Evolutionary conservation across 2,329 filamentous ascomycete genomes (phyloP).

Genomic region (Colletotrichum sp.): DNA sequence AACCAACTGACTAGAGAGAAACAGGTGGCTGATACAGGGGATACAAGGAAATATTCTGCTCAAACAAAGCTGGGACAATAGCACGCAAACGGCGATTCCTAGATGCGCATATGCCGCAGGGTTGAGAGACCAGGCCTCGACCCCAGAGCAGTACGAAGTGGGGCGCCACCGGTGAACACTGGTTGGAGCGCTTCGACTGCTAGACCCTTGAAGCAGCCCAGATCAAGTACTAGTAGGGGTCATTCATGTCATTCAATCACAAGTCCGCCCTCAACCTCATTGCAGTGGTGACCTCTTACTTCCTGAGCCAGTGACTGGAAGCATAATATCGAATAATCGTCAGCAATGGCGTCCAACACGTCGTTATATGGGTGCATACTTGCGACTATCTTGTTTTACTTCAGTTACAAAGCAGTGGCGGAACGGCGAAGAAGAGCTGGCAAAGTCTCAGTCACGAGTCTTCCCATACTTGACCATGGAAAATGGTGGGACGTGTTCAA

Average conservation of each 20-base stretch:
- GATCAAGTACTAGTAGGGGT: background rate
- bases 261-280: background rate
- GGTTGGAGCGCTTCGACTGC: background rate
- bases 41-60: background rate
- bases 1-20: background rate
- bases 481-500: background rate
- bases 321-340: fast-evolving
- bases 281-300: background rate
- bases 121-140: background rate
- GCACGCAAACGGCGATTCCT: background rate
- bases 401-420: background rate
- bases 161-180: background rate
- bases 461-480: background rate
- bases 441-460: background rate
- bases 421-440: background rate
- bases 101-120: background rate
- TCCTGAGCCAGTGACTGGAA: background rate
- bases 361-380: background rate
- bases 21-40: background rate
- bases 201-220: background rate
- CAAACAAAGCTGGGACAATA: background rate
- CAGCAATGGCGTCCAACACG: background rate
- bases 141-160: background rate
- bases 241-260: background rate
- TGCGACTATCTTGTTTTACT: background rate